Conservation (phyloP, 1,139 yeast genomes). For the Geotrichum fermentans region DNA sequence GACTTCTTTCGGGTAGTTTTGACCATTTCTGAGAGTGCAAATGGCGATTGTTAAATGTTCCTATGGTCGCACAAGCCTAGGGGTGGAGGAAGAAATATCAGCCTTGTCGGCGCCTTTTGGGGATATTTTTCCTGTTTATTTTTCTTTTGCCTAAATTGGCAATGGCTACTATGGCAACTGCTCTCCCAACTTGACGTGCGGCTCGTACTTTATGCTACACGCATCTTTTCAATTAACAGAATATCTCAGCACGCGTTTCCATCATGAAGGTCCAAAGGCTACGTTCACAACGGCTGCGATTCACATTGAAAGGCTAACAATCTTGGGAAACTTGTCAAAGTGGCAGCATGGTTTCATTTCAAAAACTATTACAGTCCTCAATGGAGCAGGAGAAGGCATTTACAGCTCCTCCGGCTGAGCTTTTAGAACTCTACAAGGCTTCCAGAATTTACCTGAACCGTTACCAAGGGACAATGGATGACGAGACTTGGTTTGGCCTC, state of each 20-base stretch:
- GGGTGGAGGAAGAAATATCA: neutral
- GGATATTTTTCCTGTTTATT: neutral
- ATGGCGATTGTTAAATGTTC: neutral
- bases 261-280: neutral
- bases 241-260: conserved; percentile 1
- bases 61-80: neutral
- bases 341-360: conserved; percentile 5
- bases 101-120: neutral
- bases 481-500: conserved; percentile 53
- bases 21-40: conserved; percentile 9
- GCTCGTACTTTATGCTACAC: conserved; percentile 8
- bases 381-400: conserved; percentile 17
- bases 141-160: neutral
- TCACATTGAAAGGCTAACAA: no score
- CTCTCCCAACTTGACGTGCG: conserved; percentile 3
- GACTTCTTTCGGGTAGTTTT: conserved; percentile 15
- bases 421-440: conserved; percentile 29
- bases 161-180: neutral
- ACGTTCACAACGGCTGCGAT: no score
- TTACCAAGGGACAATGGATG: conserved; percentile 38
- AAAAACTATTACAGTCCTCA: conserved; percentile 1
- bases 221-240: neutral
- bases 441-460: conserved; percentile 37
- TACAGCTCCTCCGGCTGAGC: conserved; percentile 22
- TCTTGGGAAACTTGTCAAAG: no score